phyloP scores from a whole-genome alignment of 1,139 yeast species.

The Diutina sp. region DNA sequence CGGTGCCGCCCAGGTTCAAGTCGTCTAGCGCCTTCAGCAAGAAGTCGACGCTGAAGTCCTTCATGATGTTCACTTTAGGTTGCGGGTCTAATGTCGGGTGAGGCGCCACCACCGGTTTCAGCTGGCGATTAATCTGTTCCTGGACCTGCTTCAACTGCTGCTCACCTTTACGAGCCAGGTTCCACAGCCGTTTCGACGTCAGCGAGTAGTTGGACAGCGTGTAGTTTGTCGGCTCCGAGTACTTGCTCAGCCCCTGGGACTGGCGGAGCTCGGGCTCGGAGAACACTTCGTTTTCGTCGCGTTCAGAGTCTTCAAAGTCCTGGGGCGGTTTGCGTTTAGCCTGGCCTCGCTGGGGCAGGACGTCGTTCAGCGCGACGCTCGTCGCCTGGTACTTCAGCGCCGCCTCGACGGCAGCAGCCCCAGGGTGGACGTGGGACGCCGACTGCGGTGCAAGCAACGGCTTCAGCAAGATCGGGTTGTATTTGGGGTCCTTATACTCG shows the following conservation, averaged over 20 bases:
- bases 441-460: constrained; percentile 13
- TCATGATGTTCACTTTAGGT: constrained; percentile 18
- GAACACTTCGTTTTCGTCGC: constrained; percentile 21
- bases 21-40: constrained; percentile 52
- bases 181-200: constrained; percentile 29
- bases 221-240: constrained; percentile 35
- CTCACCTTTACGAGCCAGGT: constrained; percentile 35
- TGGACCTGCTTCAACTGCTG: constrained; percentile 24
- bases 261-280: constrained; percentile 10
- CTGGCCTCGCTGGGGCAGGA: neutral
- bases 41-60: constrained; percentile 36
- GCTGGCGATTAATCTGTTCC: constrained; percentile 25
- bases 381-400: neutral
- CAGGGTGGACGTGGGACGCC: neutral
- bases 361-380: neutral
- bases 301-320: constrained; percentile 9
- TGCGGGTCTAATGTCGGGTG: constrained; percentile 6
- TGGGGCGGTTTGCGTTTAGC: neutral
- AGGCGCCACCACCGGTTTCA: constrained; percentile 14
- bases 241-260: constrained; percentile 26
- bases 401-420: neutral
- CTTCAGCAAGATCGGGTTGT: constrained; percentile 18
- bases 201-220: constrained; percentile 12
- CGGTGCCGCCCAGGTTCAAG: constrained; percentile 52
- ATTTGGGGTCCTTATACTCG: constrained; percentile 23